Evolutionary conservation across 768 basidiomycete genomes (phyloP), one percentile per base, ranked within the genome.

Genomic region (Pleurotus sapidus): DNA sequence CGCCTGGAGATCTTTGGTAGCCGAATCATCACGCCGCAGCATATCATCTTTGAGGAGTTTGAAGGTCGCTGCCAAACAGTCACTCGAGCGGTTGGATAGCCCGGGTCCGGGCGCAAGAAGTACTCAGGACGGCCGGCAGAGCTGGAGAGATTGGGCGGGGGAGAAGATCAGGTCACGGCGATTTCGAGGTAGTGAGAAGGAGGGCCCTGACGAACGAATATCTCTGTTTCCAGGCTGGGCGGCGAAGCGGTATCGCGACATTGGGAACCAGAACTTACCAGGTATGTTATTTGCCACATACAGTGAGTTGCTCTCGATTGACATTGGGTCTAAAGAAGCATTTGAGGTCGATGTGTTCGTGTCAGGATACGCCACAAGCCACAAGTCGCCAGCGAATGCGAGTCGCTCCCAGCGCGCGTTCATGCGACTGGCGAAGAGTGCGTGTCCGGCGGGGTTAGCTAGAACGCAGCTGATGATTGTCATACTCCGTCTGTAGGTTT

Each of bases 161-260:
- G 77, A 84, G 70, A 87, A 80, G 66, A 74, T 84, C 0, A 72
- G 66, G 49, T 69, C 69, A 11, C 65, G 65, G 50, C 61, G 67
- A 50, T 55, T 60, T 12, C 46, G 49, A 11, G 53, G 49, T 34
- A 60, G 65, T 25, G 62, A 47, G 39, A 46, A 47, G 17, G n/a
- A 43, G 38, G 18, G 30, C 20, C 61, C 61, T 48, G 55, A 65
- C 15, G 86, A 88, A 61, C 74, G 75, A 40, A 64, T 89, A 3
- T 74, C 77, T 15, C 65, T 92, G 20, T 93, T 93, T 70, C 92
- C 92, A 4, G 90, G 92, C 2, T 94, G 91, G 89, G 92, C 91
- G 2, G 78, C 81, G 5, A 75, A 82, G 51, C 71, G 81, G 25
- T 84, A 82, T 64, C 69, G 60, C 14, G 63, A 57, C 46, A 61